These are phyloP conservation scores for Globisporangium nagaii DNA, from an alignment of 352 stramenopile genomes.

Conservation along the genomic window DNA sequence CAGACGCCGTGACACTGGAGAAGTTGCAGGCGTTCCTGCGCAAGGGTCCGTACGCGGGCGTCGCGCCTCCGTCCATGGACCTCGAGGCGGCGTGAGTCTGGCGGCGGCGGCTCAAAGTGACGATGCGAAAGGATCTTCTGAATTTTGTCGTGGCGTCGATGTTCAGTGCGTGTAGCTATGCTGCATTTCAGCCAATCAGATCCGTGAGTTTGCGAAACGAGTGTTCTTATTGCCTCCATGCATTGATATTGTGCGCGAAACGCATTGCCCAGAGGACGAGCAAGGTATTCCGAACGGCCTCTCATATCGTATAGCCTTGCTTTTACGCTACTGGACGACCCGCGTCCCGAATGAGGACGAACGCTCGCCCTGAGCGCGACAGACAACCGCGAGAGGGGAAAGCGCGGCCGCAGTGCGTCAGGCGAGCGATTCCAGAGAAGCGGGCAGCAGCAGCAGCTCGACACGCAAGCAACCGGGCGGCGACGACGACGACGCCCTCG, in stretches of 20 bases:
- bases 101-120: no score
- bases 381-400: neutral
- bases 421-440: neutral
- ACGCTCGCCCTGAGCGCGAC: neutral
- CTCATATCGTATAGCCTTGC: neutral
- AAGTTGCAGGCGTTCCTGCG: conserved; percentile 53
- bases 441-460: neutral
- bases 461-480: neutral
- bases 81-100: conserved; percentile 62
- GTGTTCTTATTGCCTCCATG: neutral
- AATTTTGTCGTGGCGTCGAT: neutral
- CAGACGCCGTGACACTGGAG: conserved; percentile 44
- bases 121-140: neutral
- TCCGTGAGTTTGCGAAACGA: neutral
- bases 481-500: neutral
- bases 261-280: no score
- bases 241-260: neutral
- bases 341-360: neutral
- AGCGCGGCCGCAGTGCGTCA: conserved; percentile 2
- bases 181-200: neutral
- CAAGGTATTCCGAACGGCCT: neutral
- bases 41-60: conserved; percentile 60
- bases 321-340: neutral
- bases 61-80: conserved; percentile 38
- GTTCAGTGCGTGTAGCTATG: neutral